Base-by-base conservation (phyloP, 2,329 filamentous ascomycete species). In the Colletotrichum sp. region DNA sequence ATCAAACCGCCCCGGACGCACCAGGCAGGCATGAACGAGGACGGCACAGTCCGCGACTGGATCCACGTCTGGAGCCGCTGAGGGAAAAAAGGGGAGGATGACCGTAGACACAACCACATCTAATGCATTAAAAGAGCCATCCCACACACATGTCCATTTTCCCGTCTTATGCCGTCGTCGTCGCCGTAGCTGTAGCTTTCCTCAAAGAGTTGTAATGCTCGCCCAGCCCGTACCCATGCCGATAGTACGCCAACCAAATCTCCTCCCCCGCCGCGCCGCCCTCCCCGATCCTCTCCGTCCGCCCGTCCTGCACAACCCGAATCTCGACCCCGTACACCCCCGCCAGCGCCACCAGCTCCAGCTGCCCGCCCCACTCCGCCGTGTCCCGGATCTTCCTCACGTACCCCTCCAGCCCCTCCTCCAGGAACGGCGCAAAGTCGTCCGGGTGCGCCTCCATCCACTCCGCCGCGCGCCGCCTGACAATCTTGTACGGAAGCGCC, bases 131-230 rank as follows among this genome's bases (percentile, higher is more conserved):
- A 32, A 16, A 26, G 36, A 2, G n/a, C 44, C 65, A 59, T 55
- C 28, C 34, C 36, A 39, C 15, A 18, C 9, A 9, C 30, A 22
- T 34, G 22, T 9, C 2, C 13, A 16, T 16, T 36, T 36, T 36
- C 0, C 34, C 34, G 34, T 36, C 13, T 1, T 36, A 36, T 36
- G 34, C 34, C 1, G 34, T 36, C 34, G 18, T 81, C 82, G 88
- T 90, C 79, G 68, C 26, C 52, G 12, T 26, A n/a, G 39, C 39
- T 5, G 39, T 10, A 24, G 44, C n/a, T 81, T 88, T 90, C 79
- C 91, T 85, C 83, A 99, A 85, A 69, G 96, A 98, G 83, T 99
- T 99, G 86, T 99, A 99, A 86, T 99, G 97, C 87, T 99, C 97
- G 15, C 97, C 97, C 66, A 99, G 87, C 2, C 96, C 96, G 84